Percentiles rank a stretch among this genome's conserved stretches.
Conservation (phyloP, 176 grass and related monocot species). For the Musa itinerans region DNA sequence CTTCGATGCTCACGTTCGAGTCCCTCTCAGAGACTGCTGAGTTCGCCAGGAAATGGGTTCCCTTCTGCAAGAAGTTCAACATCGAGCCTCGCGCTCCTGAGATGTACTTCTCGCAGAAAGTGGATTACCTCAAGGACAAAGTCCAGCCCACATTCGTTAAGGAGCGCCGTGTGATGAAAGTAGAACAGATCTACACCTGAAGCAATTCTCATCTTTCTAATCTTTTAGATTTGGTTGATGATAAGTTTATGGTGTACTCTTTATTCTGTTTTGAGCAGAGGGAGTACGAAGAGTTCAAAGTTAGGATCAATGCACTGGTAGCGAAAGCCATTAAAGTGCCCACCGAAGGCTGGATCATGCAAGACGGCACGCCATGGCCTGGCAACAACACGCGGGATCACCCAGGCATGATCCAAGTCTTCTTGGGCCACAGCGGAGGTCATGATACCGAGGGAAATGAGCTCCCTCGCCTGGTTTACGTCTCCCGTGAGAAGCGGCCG, state of each 20-base stretch:
- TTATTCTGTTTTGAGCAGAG: conserved; percentile 33
- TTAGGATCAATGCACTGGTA: conserved; percentile 85
- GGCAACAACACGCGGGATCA: conserved; percentile 99
- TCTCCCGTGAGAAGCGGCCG: conserved; percentile 94
- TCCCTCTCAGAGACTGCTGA: conserved; percentile 82
- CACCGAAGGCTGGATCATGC: conserved; percentile 90
- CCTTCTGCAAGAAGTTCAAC: conserved; percentile 92
- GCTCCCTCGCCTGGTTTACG: conserved; percentile 86
- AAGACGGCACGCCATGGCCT: conserved; percentile 94
- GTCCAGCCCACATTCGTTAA: conserved; percentile 85
- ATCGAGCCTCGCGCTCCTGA: conserved; percentile 96
- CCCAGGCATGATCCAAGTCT: conserved; percentile 99
- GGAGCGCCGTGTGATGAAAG: conserved; percentile 95
- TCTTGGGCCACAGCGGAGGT: conserved; percentile 87
- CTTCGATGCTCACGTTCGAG: conserved; percentile 97
- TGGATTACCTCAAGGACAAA: conserved; percentile 99
- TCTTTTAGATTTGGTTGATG: no score
- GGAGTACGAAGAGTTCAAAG: conserved; percentile 99
- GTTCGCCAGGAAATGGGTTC: conserved; percentile 96
- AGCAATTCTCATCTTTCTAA: neutral
- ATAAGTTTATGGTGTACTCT: neutral
- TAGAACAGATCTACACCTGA: conserved; percentile 9
- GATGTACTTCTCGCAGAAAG: conserved; percentile 81
- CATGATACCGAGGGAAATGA: conserved; percentile 92
- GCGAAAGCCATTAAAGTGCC: conserved; percentile 90